Base-by-base conservation (phyloP, 805 yeast genomes). In the Sugiyamaella floridensis region DNA sequence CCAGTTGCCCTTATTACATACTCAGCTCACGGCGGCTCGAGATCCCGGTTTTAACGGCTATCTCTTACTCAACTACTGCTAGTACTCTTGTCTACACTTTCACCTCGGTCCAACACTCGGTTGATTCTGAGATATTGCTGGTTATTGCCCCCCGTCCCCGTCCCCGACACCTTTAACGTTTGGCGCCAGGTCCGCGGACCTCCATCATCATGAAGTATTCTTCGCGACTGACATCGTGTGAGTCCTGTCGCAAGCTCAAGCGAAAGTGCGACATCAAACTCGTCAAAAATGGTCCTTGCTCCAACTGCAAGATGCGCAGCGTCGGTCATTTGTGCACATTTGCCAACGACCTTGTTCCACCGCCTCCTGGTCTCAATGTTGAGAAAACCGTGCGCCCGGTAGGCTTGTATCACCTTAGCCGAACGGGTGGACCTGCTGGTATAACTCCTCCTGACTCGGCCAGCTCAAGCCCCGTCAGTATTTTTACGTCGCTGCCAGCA, bases 211-310 rank as follows among this genome's bases (percentile, higher is more conserved):
- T 50, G 52, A 50, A 45, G 26, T 15, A 28, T 10, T 45, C 49
- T 8, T 45, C 52, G 14, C 29, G 50, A 19, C 20, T 50, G 12
- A 46, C 49, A n/a, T 46, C 53, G 18, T 50, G 53, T 18, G 53
- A 50, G 41, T 26, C 53, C 2, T 50, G 53, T 47, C 43, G 53
- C 19, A 50, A 47, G 46, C 50, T 50, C 12, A 50, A 50, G 18
- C 28, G 53, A 12, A 50, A 47, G 37, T 50, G 53, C 42, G 53
- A 50, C 37, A 40, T 46, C 40, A 11, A 47, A 15, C 47, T 47
- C 16, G 19, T 34, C 14, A 28, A 47, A 50, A 42, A 34, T 29
- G 53, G 53, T 9, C 50, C 53, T 16, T 50, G 53, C 34, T 50
- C 53, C 22, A 50, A 47, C 41, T 50, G 53, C 20, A 47, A 26